Evolutionary conservation across 1,284 basidiomycete genomes (phyloP).

Genomic region (Puccinia triticina): DNA sequence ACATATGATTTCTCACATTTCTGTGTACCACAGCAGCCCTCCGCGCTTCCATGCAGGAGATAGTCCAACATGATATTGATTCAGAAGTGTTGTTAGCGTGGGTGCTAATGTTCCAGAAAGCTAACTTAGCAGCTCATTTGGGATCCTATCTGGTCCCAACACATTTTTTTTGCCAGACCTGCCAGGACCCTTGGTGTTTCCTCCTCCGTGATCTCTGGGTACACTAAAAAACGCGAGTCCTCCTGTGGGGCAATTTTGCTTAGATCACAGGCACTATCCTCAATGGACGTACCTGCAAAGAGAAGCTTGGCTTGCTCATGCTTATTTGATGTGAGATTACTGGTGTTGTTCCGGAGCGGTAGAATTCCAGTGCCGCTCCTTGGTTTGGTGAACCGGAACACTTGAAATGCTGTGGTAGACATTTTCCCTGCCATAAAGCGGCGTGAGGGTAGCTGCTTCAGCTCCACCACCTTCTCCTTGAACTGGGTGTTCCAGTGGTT

Average conservation of each 20-base stretch:
- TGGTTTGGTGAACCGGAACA: constrained; percentile 21
- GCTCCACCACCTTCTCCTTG: neutral
- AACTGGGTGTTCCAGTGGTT: constrained; percentile 4
- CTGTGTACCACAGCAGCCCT: too few species aligned
- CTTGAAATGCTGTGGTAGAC: neutral
- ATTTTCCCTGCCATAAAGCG: neutral
- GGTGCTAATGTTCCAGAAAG: too few species aligned
- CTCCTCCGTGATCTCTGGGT: neutral
- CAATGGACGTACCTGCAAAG: constrained; percentile 9
- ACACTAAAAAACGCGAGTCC: neutral
- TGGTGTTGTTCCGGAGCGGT: neutral
- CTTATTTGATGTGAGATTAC: neutral
- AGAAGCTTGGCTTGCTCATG: constrained; percentile 12
- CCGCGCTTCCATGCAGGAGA: too few species aligned
- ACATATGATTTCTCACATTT: too few species aligned
- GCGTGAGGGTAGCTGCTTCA: constrained; percentile 12
- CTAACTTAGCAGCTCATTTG: constrained; percentile 12
- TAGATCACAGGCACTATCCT: neutral
- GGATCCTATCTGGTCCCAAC: neutral
- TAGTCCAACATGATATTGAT: too few species aligned
- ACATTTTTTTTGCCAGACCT: constrained; percentile 18
- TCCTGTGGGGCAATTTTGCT: neutral
- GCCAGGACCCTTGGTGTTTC: neutral
- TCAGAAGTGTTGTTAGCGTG: too few species aligned
- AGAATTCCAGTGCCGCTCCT: neutral